phyloP scores from a whole-genome alignment of 768 basidiomycete genomes.

The Boletales sp. region DNA sequence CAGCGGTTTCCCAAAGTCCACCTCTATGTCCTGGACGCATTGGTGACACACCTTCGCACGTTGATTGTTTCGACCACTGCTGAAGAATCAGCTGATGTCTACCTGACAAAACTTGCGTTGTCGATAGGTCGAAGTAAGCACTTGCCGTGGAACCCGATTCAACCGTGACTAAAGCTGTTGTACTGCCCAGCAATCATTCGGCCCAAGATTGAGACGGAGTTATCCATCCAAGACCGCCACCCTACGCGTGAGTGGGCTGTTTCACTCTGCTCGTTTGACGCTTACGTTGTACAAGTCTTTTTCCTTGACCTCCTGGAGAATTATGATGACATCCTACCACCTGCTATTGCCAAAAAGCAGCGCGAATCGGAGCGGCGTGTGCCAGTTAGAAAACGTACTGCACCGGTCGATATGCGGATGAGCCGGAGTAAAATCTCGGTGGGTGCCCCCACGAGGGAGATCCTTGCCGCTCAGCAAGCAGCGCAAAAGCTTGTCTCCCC shows the following conservation, averaged over 20 bases:
- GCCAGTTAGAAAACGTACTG: conserved; percentile 82
- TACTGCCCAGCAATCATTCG: conserved; percentile 62
- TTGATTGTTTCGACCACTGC: conserved; percentile 65
- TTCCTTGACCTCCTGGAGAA: conserved; percentile 82
- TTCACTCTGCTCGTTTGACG: background rate
- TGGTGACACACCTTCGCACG: conserved; percentile 73
- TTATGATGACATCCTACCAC: conserved; percentile 71
- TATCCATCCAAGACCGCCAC: conserved; percentile 91
- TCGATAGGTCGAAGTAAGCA: conserved; percentile 81
- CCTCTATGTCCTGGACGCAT: conserved; percentile 71
- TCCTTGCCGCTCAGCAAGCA: conserved; percentile 67
- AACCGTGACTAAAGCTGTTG: background rate
- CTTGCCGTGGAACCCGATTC: background rate
- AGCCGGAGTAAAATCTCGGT: conserved; percentile 73
- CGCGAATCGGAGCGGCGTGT: conserved; percentile 83
- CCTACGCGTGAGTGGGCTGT: conserved; percentile 54
- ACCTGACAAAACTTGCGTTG: conserved; percentile 81
- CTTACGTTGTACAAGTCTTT: conserved; percentile 46
- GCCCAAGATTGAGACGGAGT: conserved; percentile 75
- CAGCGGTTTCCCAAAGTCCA: conserved; percentile 75
- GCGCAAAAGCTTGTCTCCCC: conserved; percentile 50
- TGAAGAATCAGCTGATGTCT: conserved; percentile 76
- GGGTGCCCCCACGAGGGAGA: conserved; percentile 64
- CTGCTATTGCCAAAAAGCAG: conserved; percentile 80
- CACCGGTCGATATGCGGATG: conserved; percentile 83